Evolutionary conservation across 768 basidiomycete genomes (phyloP).

Genomic region (Boletus coccyginus): DNA sequence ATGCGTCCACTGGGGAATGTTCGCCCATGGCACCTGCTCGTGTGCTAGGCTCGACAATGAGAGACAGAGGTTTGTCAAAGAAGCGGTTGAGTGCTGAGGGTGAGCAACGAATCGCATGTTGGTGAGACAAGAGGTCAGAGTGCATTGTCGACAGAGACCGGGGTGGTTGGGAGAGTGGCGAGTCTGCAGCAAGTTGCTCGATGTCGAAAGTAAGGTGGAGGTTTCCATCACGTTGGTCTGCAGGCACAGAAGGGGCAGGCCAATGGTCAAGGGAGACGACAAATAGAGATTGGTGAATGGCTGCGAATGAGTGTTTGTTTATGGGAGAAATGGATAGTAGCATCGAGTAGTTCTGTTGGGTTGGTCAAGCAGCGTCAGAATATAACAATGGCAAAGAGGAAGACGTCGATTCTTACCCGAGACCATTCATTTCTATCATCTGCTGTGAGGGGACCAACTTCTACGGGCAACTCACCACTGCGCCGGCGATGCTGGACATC

Average conservation of each 20-base stretch:
- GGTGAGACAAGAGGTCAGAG: conserved; percentile 60
- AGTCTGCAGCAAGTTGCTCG: conserved; percentile 5
- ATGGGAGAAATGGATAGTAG: conserved; percentile 63
- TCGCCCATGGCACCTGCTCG: conserved; percentile 88
- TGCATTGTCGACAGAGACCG: conserved; percentile 6
- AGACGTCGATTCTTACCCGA: conserved; percentile 42
- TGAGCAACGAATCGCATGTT: conserved; percentile 69
- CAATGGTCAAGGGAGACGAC: conserved; percentile 79
- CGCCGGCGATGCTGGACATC: conserved; percentile 57
- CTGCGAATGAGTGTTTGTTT: conserved; percentile 59
- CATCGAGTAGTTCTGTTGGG: conserved; percentile 56
- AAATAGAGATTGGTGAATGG: conserved; percentile 74
- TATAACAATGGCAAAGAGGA: not conserved
- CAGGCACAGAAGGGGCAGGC: conserved; percentile 37
- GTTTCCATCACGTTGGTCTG: conserved; percentile 12
- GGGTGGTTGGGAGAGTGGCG: conserved; percentile 6
- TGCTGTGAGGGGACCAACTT: conserved; percentile 71
- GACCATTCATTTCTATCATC: conserved; percentile 85
- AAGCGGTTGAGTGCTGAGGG: conserved; percentile 75
- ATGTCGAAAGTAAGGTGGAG: conserved; percentile 37
- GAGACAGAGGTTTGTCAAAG: conserved; percentile 83
- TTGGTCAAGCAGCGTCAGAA: not conserved
- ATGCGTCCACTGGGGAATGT: conserved; percentile 86
- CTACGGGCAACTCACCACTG: conserved; percentile 53
- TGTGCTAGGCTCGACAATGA: conserved; percentile 82